A percentile compares a stretch with the other conserved stretches of the same genome.
Evolutionary conservation across 1,284 basidiomycete species (phyloP).

Genomic region (Puccinia coronata): DNA sequence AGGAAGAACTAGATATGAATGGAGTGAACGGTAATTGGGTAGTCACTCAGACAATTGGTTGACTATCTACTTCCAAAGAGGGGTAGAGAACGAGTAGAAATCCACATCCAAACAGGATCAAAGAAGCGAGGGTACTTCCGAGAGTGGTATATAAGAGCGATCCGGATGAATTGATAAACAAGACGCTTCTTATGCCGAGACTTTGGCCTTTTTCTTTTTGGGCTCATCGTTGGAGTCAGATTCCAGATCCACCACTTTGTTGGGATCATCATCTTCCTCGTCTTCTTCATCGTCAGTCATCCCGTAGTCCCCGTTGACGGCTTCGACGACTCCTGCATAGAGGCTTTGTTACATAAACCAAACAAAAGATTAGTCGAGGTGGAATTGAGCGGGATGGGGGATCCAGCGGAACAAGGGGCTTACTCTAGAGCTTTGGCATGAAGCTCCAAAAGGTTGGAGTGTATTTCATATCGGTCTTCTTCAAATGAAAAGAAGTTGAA

Average conservation of each 20-base stretch:
- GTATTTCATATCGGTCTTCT: conserved; percentile 29
- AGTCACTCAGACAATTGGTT: no score
- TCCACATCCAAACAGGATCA: no score
- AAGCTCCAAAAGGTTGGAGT: conserved; percentile 18
- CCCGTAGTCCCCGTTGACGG: neutral
- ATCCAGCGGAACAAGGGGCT: neutral
- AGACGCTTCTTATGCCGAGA: conserved; percentile 7
- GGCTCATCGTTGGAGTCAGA: conserved; percentile 37
- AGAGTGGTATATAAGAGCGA: no score
- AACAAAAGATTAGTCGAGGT: neutral
- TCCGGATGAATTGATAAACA: no score
- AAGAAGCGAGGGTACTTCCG: no score
- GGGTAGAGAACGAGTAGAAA: no score
- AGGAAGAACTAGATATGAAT: no score
- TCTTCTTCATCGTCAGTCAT: conserved; percentile 11
- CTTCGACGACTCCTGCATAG: conserved; percentile 32
- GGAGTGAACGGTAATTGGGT: no score
- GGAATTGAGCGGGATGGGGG: no score
- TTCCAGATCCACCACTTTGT: conserved; percentile 32
- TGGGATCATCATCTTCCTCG: conserved; percentile 21
- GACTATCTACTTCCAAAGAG: no score
- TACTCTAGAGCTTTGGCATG: conserved; percentile 41
- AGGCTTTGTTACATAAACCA: conserved; percentile 3
- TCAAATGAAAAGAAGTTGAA: conserved; percentile 37
- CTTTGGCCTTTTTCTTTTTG: conserved; percentile 44